Base-by-base conservation (phyloP, 2,329 filamentous ascomycete species). In the Aspergillus puulaauensis region DNA sequence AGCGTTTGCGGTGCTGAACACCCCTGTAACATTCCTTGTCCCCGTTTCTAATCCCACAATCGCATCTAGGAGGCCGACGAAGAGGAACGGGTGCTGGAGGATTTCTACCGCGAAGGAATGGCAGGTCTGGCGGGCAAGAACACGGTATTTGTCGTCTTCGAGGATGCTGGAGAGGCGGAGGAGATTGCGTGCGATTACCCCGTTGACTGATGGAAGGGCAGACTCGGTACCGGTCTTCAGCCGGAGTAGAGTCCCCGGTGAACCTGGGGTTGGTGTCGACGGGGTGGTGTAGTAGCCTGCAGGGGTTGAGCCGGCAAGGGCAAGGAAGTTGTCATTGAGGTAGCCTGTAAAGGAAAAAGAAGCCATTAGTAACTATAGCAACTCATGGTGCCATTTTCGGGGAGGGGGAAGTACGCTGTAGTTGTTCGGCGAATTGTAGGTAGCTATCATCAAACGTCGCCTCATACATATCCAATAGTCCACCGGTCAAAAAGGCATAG, bases 171-270 rank as follows among this genome's bases (percentile, higher is more conserved):
- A 86, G 4, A 98, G 83, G 0, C 91, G 87, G 75, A 95, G 90
- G n/a, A 98, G 79, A 70, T 98, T 98, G 15, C 85, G 83, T 0
- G 91, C 90, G n/a, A 90, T 89, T 6, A 93, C 84, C 40, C 91
- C 91, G 70, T 99, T 99, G 52, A 90, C 89, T 0, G 91, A 95
- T 0, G 95, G 95, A 59, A 95, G 89, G 1, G 91, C 88, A 5
- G 91, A 91, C 73, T 99, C 95, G 83, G 97, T 97, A 63, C 92
- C 95, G 61, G 96, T 91, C 76, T 99, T 99, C 50, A 97, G 83
- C 23, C 93, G 88, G 59, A 98, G 84, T 58, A 97, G 88, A 14
- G 75, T 74, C 8, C 70, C 69, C 0, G 75, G 75, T 27, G 89
- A 83, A 67, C 92, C 86, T 0, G 86, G 79, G 9, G 88, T 86